These are phyloP conservation scores for Diaporthe sp. DNA, from an alignment of 2,329 filamentous ascomycete species.

Conservation along the genomic window DNA sequence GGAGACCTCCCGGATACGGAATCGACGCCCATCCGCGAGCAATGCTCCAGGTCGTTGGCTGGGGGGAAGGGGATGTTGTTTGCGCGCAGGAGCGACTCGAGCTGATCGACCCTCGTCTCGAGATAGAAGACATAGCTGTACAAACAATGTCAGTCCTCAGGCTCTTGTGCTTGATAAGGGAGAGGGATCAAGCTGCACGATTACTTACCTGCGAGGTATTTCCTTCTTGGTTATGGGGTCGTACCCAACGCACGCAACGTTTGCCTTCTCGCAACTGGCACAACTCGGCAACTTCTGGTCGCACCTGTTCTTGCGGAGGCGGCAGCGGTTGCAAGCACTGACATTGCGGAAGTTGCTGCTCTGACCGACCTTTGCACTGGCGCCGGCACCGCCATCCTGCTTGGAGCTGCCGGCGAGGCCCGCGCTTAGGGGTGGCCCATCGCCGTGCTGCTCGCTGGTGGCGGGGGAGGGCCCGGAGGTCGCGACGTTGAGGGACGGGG, in stretches of 20 bases:
- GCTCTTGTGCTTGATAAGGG: too few relatives aligned
- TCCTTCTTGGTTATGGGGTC: slow-evolving; percentile 97
- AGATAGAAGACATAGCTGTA: slow-evolving; percentile 92
- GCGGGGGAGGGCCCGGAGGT: slow-evolving; percentile 53
- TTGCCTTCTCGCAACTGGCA: slow-evolving; percentile 92
- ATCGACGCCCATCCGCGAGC: slow-evolving; percentile 62
- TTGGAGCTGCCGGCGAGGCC: slow-evolving; percentile 45
- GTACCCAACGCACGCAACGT: slow-evolving; percentile 91
- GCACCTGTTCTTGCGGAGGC: slow-evolving; percentile 92
- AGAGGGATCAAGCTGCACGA: slow-evolving; percentile 53
- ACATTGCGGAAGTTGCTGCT: slow-evolving; percentile 85
- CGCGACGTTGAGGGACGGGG: slow-evolving; percentile 52
- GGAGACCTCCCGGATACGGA: slow-evolving; percentile 49
- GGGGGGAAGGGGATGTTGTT: slow-evolving; percentile 80
- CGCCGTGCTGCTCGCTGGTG: slow-evolving; percentile 44
- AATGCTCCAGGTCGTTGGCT: slow-evolving; percentile 76
- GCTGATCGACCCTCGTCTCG: slow-evolving; percentile 85
- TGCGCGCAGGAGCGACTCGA: slow-evolving; percentile 80
- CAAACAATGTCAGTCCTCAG: neutral
- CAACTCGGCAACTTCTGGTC: slow-evolving; percentile 94
- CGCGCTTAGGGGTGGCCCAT: slow-evolving; percentile 43
- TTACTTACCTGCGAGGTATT: slow-evolving; percentile 87
- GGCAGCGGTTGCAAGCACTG: slow-evolving; percentile 93
- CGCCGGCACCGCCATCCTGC: slow-evolving; percentile 43
- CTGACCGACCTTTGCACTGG: slow-evolving; percentile 63